phyloP scores from a whole-genome alignment of 1,139 yeast species.

The Protomyces inundatus region DNA sequence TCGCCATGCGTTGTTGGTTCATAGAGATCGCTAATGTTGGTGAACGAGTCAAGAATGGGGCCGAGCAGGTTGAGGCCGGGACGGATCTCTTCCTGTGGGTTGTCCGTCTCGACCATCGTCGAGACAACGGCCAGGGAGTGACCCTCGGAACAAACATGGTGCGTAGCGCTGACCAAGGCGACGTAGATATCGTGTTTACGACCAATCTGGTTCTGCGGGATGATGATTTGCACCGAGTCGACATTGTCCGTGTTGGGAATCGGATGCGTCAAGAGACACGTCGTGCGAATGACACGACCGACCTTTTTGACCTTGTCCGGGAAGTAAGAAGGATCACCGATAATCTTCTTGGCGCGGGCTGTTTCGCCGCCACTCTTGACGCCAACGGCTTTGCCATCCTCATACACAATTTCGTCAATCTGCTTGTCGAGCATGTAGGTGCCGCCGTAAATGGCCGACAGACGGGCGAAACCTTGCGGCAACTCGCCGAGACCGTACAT shows the following conservation, averaged over 20 bases:
- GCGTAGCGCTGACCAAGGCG: conserved; percentile 84
- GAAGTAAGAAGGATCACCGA: conserved; percentile 98
- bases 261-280: conserved; percentile 88
- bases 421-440: conserved; percentile 98
- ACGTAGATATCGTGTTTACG: conserved; percentile 87
- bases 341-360: conserved; percentile 87
- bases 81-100: conserved; percentile 87
- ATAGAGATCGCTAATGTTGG: conserved; percentile 89
- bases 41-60: conserved; percentile 66
- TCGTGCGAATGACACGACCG: conserved; percentile 90
- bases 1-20: conserved; percentile 84
- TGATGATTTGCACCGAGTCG: conserved; percentile 88
- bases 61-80: conserved; percentile 93
- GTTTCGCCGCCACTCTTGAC: conserved; percentile 86
- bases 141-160: conserved; percentile 86
- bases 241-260: conserved; percentile 74
- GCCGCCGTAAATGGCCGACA: conserved; percentile 96
- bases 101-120: conserved; percentile 87
- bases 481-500: conserved; percentile 94
- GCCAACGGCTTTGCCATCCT: conserved; percentile 70
- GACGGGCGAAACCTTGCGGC: conserved; percentile 97
- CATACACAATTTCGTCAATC: conserved; percentile 78
- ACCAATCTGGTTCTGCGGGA: conserved; percentile 92
- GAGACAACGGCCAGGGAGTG: conserved; percentile 90
- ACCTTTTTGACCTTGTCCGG: conserved; percentile 82